Conservation (phyloP, 108 stramenopile genomes). For the Fistulifera pelliculosa region DNA sequence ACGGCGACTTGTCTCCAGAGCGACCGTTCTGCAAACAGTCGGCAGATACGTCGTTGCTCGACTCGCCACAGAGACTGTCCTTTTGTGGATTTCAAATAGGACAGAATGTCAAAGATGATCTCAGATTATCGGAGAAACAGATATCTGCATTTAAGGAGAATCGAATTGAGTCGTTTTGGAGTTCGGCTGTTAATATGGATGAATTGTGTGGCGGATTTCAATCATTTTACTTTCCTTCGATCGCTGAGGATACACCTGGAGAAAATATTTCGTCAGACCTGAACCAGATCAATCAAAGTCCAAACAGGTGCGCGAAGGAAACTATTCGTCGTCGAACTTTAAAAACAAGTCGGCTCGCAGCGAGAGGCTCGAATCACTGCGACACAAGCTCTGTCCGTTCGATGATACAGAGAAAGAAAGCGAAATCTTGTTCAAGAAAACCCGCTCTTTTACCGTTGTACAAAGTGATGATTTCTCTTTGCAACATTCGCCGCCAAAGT, state of each 20-base stretch:
- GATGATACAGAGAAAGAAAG: conserved; percentile 4
- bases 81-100: conserved; percentile 1
- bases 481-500: no score
- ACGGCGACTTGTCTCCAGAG: conserved; percentile 1
- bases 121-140: neutral
- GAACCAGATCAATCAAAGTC: neutral
- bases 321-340: conserved; percentile 5
- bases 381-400: conserved; percentile 27
- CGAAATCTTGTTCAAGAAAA: conserved; percentile 3
- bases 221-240: neutral
- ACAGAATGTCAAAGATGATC: neutral
- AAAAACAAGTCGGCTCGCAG: conserved; percentile 12
- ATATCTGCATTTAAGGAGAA: no score
- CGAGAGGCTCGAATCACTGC: conserved; percentile 15
- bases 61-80: neutral
- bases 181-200: no score
- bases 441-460: conserved; percentile 19
- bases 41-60: conserved; percentile 4
- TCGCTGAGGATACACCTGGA: no score
- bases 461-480: conserved; percentile 10
- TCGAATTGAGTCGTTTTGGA: no score
- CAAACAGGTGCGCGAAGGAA: conserved; percentile 17
- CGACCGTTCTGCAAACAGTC: conserved; percentile 13
- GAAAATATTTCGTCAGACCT: conserved; percentile 5
- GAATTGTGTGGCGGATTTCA: neutral